Evolutionary conservation across 352 stramenopile genomes (phyloP).

Genomic region (Phytophthora crassamura): DNA sequence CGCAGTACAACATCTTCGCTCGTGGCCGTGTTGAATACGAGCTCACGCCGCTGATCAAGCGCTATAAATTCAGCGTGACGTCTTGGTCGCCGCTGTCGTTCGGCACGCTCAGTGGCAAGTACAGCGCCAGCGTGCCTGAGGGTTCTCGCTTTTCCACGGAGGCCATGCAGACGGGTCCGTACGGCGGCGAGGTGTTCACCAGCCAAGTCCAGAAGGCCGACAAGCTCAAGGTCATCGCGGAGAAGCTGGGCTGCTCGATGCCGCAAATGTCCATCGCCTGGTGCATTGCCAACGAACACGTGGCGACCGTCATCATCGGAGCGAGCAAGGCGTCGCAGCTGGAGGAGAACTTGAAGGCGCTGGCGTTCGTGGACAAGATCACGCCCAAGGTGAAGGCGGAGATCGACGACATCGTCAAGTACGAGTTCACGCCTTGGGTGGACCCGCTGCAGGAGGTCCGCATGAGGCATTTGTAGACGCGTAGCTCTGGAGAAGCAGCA

Average conservation of each 20-base stretch:
- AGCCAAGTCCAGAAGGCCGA: conserved; percentile 24
- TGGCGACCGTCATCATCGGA: conserved; percentile 56
- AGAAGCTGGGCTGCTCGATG: conserved; percentile 47
- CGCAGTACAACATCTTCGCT: conserved; percentile 70
- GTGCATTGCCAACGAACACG: conserved; percentile 52
- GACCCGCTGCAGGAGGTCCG: not conserved
- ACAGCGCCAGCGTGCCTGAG: conserved; percentile 37
- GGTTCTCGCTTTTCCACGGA: conserved; percentile 30
- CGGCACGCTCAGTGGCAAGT: conserved; percentile 70
- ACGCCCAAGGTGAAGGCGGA: conserved; percentile 29
- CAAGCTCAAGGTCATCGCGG: conserved; percentile 42
- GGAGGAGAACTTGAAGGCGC: conserved; percentile 51
- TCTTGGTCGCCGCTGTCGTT: conserved; percentile 52
- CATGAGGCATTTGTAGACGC: not conserved
- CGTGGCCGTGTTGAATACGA: conserved; percentile 54
- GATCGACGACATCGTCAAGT: conserved; percentile 35
- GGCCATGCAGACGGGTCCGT: not conserved
- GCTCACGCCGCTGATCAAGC: conserved; percentile 52
- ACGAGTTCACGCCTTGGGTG: not conserved
- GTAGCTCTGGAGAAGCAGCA: too few species aligned
- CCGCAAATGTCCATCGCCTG: conserved; percentile 63
- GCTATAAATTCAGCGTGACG: conserved; percentile 60
- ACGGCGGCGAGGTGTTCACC: conserved; percentile 9
- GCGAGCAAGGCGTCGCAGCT: conserved; percentile 47
- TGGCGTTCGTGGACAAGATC: conserved; percentile 43